Percentiles rank a stretch among this genome's conserved stretches.
These are phyloP conservation scores for Trypanosoma platydactyli DNA, from an alignment of 208 protist genomes.

Conservation along the genomic window DNA sequence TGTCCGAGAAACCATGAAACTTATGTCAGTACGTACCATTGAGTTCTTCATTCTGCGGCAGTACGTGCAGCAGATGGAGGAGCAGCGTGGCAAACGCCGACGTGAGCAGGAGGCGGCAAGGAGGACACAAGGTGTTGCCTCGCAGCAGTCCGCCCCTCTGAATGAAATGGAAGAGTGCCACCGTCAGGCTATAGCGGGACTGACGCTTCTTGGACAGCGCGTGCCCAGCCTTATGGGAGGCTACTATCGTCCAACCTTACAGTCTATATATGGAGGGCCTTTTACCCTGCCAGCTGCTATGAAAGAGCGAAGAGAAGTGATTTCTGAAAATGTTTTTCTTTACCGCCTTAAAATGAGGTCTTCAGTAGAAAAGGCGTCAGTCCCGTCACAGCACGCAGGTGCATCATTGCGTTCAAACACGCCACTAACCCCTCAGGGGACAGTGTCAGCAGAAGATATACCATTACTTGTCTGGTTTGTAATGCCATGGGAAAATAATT, in stretches of 20 bases:
- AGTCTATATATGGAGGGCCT: conserved; percentile 16
- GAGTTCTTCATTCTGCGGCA: conserved; percentile 9
- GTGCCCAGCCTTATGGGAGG: conserved; percentile 20
- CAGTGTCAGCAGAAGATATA: background rate
- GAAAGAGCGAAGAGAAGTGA: conserved; percentile 6
- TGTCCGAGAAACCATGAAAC: background rate
- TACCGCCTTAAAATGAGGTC: conserved; percentile 3
- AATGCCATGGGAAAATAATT: conserved; percentile 16
- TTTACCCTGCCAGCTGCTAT: conserved; percentile 1
- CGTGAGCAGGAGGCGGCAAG: background rate
- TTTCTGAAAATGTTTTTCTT: conserved; percentile 10
- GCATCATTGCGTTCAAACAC: background rate
- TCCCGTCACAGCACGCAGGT: background rate
- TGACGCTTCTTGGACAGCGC: conserved; percentile 16
- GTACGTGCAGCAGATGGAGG: conserved; percentile 7
- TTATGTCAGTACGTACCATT: background rate
- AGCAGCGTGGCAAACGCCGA: background rate
- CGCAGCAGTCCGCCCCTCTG: background rate
- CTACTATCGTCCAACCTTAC: conserved; percentile 18
- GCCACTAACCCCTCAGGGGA: background rate
- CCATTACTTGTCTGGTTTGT: conserved; percentile 12
- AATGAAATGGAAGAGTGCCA: conserved; percentile 5
- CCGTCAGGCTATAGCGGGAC: conserved; percentile 9
- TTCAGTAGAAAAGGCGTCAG: background rate
- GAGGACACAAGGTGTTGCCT: background rate